These are phyloP conservation scores for Tilletia caries DNA, from an alignment of 1,284 basidiomycete species.

Conservation along the genomic window DNA sequence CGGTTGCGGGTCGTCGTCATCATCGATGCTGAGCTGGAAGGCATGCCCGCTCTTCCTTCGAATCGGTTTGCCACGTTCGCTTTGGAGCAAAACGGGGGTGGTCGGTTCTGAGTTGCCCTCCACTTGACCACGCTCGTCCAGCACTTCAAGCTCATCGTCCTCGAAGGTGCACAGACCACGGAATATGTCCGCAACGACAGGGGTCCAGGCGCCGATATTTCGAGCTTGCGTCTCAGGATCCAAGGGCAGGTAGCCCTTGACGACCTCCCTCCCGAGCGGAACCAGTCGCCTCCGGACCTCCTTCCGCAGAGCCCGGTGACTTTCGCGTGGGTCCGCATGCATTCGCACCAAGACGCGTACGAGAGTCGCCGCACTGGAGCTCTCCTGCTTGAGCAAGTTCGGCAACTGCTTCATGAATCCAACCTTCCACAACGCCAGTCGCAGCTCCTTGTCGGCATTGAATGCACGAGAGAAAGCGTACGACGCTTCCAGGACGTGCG, in stretches of 20 bases:
- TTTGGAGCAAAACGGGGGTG: too few relatives aligned
- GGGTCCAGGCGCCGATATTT: slow-evolving; percentile 96
- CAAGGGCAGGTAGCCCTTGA: slow-evolving; percentile 85
- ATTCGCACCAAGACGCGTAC: slow-evolving; percentile 87
- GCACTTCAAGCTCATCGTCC: slow-evolving; percentile 61
- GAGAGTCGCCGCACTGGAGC: slow-evolving; percentile 88
- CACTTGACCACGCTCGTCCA: background rate
- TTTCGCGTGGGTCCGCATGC: slow-evolving; percentile 85
- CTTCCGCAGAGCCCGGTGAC: slow-evolving; percentile 73
- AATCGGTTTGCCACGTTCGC: background rate
- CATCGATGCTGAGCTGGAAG: slow-evolving; percentile 14
- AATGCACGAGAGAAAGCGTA: slow-evolving; percentile 96
- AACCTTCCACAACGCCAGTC: slow-evolving; percentile 98
- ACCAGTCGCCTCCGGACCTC: slow-evolving; percentile 84
- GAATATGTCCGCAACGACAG: slow-evolving; percentile 88
- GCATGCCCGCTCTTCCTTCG: slow-evolving; percentile 14
- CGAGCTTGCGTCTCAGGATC: slow-evolving; percentile 87
- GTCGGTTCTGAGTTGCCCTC: background rate
- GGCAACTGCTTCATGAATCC: slow-evolving; percentile 99
- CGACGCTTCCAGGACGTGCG: slow-evolving; percentile 90
- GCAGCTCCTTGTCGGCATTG: slow-evolving; percentile 95
- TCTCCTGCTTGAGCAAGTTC: slow-evolving; percentile 96
- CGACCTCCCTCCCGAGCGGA: slow-evolving; percentile 86
- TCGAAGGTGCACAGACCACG: slow-evolving; percentile 85
- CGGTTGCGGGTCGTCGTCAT: slow-evolving; percentile 17